A percentile compares a stretch with the other conserved stretches of the same genome.
Conservation (phyloP, 441 rosid genomes). For the Aleurites moluccanus region DNA sequence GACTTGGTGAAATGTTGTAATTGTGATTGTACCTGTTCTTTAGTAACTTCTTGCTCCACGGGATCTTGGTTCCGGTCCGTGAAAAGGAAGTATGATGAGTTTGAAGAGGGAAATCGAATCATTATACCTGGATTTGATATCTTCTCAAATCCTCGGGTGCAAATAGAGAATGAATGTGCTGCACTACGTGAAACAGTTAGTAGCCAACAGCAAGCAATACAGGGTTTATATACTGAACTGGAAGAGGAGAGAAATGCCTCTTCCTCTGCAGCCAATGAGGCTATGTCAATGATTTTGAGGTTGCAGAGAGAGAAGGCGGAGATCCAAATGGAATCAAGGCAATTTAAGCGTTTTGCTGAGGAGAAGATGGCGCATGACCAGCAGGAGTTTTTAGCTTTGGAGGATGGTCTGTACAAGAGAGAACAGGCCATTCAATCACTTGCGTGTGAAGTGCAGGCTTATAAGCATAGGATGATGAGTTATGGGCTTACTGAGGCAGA, state of each 20-base stretch:
- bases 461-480: slow-evolving; percentile 93
- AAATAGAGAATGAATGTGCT: slow-evolving; percentile 73
- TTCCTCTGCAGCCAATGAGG: slow-evolving; percentile 90
- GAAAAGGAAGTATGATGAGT: slow-evolving; percentile 69
- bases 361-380: slow-evolving; percentile 96
- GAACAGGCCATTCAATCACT: slow-evolving; percentile 82
- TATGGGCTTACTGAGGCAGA: slow-evolving; percentile 73
- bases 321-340: slow-evolving; percentile 85
- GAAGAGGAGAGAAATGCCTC: slow-evolving; percentile 97
- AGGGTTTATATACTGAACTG: slow-evolving; percentile 64
- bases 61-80: slow-evolving; percentile 65
- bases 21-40: slow-evolving; percentile 64
- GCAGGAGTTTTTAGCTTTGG: slow-evolving; percentile 65
- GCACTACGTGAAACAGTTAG: slow-evolving; percentile 73
- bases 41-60: slow-evolving; percentile 29
- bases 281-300: slow-evolving; percentile 96
- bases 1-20: slow-evolving; percentile 51
- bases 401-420: slow-evolving; percentile 82
- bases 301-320: slow-evolving; percentile 98
- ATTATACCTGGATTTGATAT: slow-evolving; percentile 58
- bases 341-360: slow-evolving; percentile 87
- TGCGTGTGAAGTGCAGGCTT: slow-evolving; percentile 80
- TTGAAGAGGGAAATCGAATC: slow-evolving; percentile 44
- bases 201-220: slow-evolving; percentile 69
- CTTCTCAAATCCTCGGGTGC: slow-evolving; percentile 61